Percentiles rank a stretch among this genome's conserved stretches.
Evolutionary conservation across 108 stramenopile species (phyloP).

Genomic region (Bacterosira constricta): DNA sequence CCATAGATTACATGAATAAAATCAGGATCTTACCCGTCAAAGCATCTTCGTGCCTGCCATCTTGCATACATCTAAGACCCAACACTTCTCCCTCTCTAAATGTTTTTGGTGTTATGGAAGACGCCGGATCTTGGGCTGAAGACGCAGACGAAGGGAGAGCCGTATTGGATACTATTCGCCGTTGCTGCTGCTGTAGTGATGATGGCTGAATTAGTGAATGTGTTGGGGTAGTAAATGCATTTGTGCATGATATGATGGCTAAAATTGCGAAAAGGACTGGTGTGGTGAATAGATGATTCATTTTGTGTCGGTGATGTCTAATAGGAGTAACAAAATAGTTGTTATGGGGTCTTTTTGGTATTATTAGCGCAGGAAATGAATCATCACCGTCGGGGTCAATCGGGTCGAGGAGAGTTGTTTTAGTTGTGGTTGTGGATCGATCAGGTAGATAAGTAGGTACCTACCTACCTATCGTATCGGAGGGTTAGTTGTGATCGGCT

Average conservation of each 20-base stretch:
- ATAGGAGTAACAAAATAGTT: no score
- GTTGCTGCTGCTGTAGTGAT: not conserved
- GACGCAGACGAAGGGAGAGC: not conserved
- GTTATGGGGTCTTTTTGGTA: no score
- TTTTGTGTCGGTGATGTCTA: no score
- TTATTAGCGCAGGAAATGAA: no score
- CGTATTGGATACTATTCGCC: not conserved
- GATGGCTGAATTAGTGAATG: not conserved
- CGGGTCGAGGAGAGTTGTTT: no score
- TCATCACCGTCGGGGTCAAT: no score
- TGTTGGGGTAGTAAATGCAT: conserved; percentile 25
- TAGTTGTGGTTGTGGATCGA: no score
- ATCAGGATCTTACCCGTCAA: conserved; percentile 62
- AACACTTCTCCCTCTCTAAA: conserved; percentile 85
- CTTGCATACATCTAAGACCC: conserved; percentile 80
- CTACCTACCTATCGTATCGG: no score
- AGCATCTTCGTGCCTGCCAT: conserved; percentile 74
- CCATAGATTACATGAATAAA: not conserved
- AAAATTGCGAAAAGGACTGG: no score
- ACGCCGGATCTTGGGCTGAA: not conserved
- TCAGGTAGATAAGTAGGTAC: no score
- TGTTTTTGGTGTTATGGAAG: conserved; percentile 38
- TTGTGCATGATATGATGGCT: conserved; percentile 8
- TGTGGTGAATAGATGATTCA: no score
- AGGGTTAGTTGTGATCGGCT: not conserved